phyloP scores from a whole-genome alignment of 2,329 filamentous ascomycete species.

The Hypoxylon sp. region DNA sequence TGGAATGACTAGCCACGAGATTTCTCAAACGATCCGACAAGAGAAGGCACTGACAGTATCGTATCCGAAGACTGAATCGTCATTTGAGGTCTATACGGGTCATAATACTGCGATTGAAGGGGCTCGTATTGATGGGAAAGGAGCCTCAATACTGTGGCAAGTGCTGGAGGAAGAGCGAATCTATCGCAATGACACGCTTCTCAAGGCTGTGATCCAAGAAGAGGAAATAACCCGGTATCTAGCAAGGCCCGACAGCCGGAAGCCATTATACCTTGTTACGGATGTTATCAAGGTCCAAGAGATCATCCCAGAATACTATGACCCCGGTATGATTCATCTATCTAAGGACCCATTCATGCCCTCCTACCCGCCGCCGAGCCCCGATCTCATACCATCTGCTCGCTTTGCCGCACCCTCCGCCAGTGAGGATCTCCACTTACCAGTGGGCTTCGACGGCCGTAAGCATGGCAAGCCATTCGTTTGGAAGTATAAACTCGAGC shows the following conservation, averaged over 20 bases:
- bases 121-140: conserved; percentile 2
- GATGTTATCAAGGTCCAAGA: background rate
- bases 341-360: background rate
- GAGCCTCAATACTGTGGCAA: background rate
- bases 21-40: background rate
- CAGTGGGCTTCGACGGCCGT: background rate
- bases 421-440: background rate
- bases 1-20: background rate
- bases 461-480: background rate
- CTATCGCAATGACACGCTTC: background rate
- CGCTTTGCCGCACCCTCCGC: background rate
- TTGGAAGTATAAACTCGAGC: conserved; percentile 1
- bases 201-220: background rate
- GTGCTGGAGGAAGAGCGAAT: background rate
- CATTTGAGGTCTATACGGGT: background rate
- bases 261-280: background rate
- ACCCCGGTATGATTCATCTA: background rate
- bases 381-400: background rate
- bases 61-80: background rate
- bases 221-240: background rate
- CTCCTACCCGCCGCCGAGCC: background rate
- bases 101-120: background rate
- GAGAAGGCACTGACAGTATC: background rate
- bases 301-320: conserved; percentile 1
- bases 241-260: background rate